Evolutionary conservation across 352 stramenopile genomes (phyloP).

Genomic region (Thraustochytrium sp.): DNA sequence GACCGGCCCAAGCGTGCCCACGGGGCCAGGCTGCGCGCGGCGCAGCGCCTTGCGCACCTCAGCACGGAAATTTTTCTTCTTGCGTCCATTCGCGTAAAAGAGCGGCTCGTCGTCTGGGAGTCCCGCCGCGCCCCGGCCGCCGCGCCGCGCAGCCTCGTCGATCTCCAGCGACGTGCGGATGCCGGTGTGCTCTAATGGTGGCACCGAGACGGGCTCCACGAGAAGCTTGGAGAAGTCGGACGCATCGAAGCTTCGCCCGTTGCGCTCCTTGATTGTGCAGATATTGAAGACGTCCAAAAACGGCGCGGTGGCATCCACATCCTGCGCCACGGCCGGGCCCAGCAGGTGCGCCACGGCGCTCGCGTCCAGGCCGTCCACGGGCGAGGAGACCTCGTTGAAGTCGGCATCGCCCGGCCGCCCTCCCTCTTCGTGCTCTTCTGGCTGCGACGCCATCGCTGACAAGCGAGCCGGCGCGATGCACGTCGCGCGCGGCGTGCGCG

Average conservation of each 20-base stretch:
- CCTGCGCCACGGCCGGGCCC: not conserved
- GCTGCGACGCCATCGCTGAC: too few species aligned
- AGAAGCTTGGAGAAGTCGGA: conserved; percentile 3
- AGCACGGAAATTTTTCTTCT: conserved; percentile 23
- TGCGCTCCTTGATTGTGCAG: conserved; percentile 1
- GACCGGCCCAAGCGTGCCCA: not conserved
- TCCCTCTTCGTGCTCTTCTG: not conserved
- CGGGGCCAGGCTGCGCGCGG: not conserved
- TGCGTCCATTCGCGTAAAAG: conserved; percentile 30
- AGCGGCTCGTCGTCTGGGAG: not conserved
- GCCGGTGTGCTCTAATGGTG: conserved; percentile 6
- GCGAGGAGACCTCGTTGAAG: not conserved
- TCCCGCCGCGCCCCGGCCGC: not conserved
- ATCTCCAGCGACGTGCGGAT: not conserved
- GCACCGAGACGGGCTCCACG: conserved; percentile 1
- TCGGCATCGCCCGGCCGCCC: too few species aligned
- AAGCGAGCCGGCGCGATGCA: too few species aligned
- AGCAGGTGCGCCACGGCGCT: not conserved
- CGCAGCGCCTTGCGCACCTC: conserved; percentile 4
- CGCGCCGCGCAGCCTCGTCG: not conserved
- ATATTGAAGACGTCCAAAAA: conserved; percentile 23
- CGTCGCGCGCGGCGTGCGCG: too few species aligned
- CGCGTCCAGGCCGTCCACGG: not conserved
- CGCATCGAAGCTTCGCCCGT: not conserved
- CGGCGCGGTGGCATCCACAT: not conserved